Conservation (phyloP, 75 land plant species). For the Sequoiadendron giganteum region DNA sequence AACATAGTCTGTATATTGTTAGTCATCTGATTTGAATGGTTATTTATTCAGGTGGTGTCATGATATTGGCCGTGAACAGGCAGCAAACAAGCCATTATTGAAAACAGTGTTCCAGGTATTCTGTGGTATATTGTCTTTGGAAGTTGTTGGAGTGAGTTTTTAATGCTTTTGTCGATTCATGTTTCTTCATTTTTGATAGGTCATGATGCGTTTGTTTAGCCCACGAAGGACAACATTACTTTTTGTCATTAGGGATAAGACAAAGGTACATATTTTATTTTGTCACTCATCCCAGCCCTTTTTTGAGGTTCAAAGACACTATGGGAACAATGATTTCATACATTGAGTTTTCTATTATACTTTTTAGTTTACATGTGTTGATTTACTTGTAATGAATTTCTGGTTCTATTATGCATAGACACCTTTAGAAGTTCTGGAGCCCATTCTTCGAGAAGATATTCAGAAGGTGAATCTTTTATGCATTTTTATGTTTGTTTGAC, state of each 20-base stretch:
- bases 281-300: not conserved
- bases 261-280: constrained; percentile 24
- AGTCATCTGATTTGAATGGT: not conserved
- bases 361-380: not conserved
- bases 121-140: constrained; percentile 8
- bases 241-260: constrained; percentile 66
- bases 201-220: constrained; percentile 59
- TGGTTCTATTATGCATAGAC: constrained; percentile 32
- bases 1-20: not conserved
- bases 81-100: constrained; percentile 71
- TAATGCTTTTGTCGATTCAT: not conserved
- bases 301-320: not conserved
- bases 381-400: not conserved
- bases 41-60: constrained; percentile 64
- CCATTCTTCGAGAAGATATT: constrained; percentile 52
- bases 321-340: not conserved
- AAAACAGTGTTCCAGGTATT: constrained; percentile 63
- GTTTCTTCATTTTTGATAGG: constrained; percentile 21
- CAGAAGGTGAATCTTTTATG: constrained; percentile 35
- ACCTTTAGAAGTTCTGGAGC: constrained; percentile 64
- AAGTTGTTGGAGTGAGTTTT: not conserved
- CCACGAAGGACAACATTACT: constrained; percentile 43
- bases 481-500: not conserved
- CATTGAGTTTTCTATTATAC: not conserved
- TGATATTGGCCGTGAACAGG: constrained; percentile 83